Base-by-base conservation (phyloP, 108 stramenopile species). In the Skeletonema menzelii region DNA sequence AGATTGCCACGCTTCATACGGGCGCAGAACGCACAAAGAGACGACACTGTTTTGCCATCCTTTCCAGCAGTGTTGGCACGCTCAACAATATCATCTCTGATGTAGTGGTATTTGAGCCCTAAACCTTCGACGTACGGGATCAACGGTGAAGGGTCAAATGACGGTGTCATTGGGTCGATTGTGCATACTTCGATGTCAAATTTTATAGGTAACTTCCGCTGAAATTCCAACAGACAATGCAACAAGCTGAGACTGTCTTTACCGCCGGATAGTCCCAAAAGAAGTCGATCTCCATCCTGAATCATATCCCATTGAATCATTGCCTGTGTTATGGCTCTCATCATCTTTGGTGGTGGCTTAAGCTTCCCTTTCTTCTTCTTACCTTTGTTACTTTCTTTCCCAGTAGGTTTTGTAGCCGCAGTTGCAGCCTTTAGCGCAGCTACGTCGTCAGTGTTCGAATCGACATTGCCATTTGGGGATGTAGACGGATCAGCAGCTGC, bases 1-100 rank as follows among this genome's bases (percentile, higher is more conserved):
- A 99, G 88, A 67, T 94, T 85, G n/a, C 99, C 99, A 28, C 99
- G 91, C 79, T 99, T 99, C 96, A 98, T 97, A 31, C 98, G 79
- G 20, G 97, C 95, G 74, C 99, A 99, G 75, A 92, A 99, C 2
- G 94, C 85, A 70, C 99, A 99, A 19, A 99, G 82, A 3, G 94
- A 95, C 11, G 89, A 87, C 8, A 91, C 92, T 20, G 77, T 82
- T 66, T 94, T 85, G 20, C 98, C 97, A 75, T 96, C 92, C 83
- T 95, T 84, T 15, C 93, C 92, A 27, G 87, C 80, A 17, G 80
- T 84, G 59, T 73, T 84, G 27, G 98, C 98, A 63, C 93, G 82
- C 53, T 90, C 85, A 42, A 99, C 89, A 72, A 99, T 95, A 60
- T 92, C 88, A 70, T 97, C 96, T 42, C 87, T 77, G 63, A 99